Conservation (phyloP, 495 filamentous ascomycete genomes). For the Rostrohypoxylon terebratum region DNA sequence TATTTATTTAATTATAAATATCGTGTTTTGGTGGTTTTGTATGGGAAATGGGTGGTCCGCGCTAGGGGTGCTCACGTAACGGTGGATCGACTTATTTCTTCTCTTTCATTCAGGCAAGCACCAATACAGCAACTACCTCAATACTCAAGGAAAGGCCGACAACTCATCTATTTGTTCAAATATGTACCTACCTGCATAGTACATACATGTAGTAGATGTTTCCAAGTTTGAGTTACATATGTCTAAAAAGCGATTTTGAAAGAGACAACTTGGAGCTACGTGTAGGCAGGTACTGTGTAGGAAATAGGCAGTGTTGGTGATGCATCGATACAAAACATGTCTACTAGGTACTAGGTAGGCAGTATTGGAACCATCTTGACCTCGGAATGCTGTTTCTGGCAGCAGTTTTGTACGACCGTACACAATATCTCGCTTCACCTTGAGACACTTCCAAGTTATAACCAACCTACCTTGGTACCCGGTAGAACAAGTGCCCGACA, state of each 20-base stretch:
- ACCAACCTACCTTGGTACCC: background rate
- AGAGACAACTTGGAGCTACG: background rate
- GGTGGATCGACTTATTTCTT: no score
- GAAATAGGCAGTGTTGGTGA: background rate
- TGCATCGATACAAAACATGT: background rate
- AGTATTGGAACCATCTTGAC: background rate
- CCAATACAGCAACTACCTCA: background rate
- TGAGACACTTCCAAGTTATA: constrained; percentile 1
- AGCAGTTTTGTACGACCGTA: background rate
- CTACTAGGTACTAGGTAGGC: background rate
- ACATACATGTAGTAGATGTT: no score
- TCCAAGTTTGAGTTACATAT: no score
- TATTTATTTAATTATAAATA: no score
- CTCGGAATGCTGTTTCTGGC: background rate
- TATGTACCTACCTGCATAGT: no score
- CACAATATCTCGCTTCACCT: background rate
- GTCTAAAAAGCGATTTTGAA: background rate
- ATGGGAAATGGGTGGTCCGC: no score
- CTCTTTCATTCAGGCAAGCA: background rate
- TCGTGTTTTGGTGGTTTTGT: no score
- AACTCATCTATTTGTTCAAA: no score
- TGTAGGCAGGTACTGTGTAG: background rate
- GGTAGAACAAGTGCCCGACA: background rate
- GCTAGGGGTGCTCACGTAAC: no score
- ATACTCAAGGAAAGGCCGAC: no score